Base-by-base conservation (phyloP, 2,329 filamentous ascomycete genomes). In the Diaporthe destruens region DNA sequence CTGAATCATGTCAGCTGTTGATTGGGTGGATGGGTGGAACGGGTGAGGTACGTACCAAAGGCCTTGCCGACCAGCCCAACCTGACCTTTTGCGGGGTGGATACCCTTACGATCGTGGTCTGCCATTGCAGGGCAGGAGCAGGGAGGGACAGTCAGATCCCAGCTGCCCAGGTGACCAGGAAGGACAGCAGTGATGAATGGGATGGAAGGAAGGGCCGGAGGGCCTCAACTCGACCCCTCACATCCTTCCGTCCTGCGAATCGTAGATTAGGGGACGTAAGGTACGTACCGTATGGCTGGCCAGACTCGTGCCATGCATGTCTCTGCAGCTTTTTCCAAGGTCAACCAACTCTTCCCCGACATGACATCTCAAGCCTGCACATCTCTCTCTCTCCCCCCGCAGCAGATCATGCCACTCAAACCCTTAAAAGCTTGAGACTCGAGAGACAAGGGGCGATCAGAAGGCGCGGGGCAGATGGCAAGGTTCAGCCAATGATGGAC, bases 391-490 rank as follows among this genome's bases (percentile, higher is more conserved):
- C 29, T 5, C 29, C 29, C 29, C 5, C 29, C n/a, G n/a, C 42
- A 49, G 29, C 29, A 51, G 8, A 59, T 1, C 44, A 44, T 56
- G 54, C 16, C 25, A 55, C 32, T 14, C 32, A 23, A 29, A 65
- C 20, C n/a, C 59, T 63, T 20, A 2, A 51, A 65, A 61, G 39
- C 56, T 61, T 47, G 36, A 32, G 29, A 29, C 29, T 29, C 29
- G 29, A 29, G 29, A 29, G 29, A 14, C 47, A 66, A 39, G 32
- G 32, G 47, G 53, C 29, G 29, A 53, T 66, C 44, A 32, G 47
- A 25, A 49, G 61, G 53, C 61, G 61, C 47, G 61, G 61, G 61
- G 61, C 61, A 66, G n/a, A 3, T 32, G 20, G 25, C 8, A 20
- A 18, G 32, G n/a, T 39, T 20, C 29, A 18, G 29, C 61, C 61